Base-by-base conservation (phyloP, 2,329 filamentous ascomycete species). In the Beauveria caledonica region DNA sequence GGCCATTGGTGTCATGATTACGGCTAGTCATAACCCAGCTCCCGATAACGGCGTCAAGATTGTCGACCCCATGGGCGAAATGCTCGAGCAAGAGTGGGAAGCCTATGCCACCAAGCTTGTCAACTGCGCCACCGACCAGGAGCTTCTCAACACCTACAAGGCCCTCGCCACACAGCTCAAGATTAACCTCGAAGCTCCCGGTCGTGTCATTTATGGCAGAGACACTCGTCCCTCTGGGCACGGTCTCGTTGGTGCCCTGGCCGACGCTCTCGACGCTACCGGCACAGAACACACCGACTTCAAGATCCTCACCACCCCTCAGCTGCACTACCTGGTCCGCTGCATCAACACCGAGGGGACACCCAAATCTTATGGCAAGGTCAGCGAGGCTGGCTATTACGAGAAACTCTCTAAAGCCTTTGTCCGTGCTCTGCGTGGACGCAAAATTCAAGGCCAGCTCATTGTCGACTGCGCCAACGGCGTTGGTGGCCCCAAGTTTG, bases 51-150 rank as follows among this genome's bases (percentile, higher is more conserved):
- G 92, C 56, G 88, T 96, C 73, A 96, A 96, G 82, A 85, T 99
- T 67, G 91, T 99, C 64, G 94, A 99, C 74, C 94, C 94, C 13
- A 89, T 96, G 87, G 93, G 94, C 65, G 94, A 97, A 74, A 97
- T 97, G 94, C 83, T 96, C 54, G 91, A 95, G 83, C 87, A 92
- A 74, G 89, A 93, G 63, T 99, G 94, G 94, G 94, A 99, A 77
- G 79, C 80, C 42, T 87, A 92, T 73, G 92, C 92, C 58, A 97
- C 94, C 40, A 83, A 83, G 68, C 86, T 99, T 64, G 92, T 96
- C 71, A 99, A 99, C 75, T 87, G 89, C 64, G 77, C 85, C 19
- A 84, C 83, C 63, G 87, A 96, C 68, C 83, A 91, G 65, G 83
- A 86, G 55, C 85, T 97, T 44, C 83, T 85, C 63, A 82, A 89